These are phyloP conservation scores for Heritiera fomes DNA, from an alignment of 345 rosid genomes.

Conservation along the genomic window DNA sequence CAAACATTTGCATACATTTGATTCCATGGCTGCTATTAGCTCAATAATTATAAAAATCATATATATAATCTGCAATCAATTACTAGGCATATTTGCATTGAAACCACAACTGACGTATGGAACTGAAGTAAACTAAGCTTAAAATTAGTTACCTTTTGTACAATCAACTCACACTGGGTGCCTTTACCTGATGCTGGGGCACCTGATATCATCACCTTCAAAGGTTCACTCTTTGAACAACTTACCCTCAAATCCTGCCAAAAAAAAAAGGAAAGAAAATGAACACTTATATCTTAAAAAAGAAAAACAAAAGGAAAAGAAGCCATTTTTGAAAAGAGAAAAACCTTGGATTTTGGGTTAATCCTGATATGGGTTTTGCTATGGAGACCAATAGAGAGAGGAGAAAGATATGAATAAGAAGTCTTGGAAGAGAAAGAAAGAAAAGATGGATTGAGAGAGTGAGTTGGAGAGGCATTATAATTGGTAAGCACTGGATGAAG, in stretches of 20 bases:
- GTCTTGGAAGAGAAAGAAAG: constrained; percentile 25
- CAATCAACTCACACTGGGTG: constrained; percentile 84
- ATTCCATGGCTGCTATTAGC: neutral
- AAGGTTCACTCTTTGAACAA: constrained; percentile 57
- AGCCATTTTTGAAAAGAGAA: neutral
- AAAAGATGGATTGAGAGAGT: constrained; percentile 30
- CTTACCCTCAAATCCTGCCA: constrained; percentile 44
- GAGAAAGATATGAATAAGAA: constrained; percentile 26
- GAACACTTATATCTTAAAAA: no score
- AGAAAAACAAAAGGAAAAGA: neutral
- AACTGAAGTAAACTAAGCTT: neutral
- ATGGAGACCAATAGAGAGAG: constrained; percentile 30
- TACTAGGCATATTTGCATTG: neutral
- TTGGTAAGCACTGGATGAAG: constrained; percentile 25
- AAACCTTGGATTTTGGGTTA: constrained; percentile 39
- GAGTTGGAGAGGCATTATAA: constrained; percentile 23
- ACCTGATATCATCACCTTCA: constrained; percentile 93
- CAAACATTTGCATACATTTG: neutral
- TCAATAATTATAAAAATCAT: neutral
- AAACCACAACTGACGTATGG: neutral
- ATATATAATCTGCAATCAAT: neutral
- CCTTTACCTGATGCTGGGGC: constrained; percentile 96
- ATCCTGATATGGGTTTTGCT: constrained; percentile 25
- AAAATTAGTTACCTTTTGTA: constrained; percentile 54
- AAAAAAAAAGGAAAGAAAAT: no score